phyloP scores from a whole-genome alignment of 1,284 basidiomycete species.

The Trichosporon asahii region DNA sequence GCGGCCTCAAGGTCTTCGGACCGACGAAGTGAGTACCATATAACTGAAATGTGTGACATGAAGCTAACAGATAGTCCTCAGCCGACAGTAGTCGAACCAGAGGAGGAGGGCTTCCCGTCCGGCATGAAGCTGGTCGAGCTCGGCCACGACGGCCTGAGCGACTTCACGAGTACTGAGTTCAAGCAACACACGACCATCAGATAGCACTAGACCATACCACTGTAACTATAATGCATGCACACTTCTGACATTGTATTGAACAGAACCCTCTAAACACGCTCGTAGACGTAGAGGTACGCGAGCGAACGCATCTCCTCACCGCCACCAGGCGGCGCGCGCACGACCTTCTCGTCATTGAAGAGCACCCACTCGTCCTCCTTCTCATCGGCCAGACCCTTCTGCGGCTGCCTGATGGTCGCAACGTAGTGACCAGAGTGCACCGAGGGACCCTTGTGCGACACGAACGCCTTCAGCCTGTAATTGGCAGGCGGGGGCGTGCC shows the following conservation, averaged over 20 bases:
- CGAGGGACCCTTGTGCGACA: conserved; percentile 94
- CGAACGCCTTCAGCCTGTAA: conserved; percentile 83
- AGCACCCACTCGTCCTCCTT: conserved; percentile 67
- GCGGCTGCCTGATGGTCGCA: conserved; percentile 45
- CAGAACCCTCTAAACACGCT: conserved; percentile 52
- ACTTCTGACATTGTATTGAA: conserved; percentile 5
- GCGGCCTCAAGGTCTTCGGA: conserved; percentile 81
- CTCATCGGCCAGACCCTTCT: conserved; percentile 32
- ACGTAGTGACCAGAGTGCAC: conserved; percentile 90
- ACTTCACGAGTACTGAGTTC: conserved; percentile 63
- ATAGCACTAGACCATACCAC: conserved; percentile 13
- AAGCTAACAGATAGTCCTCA: conserved; percentile 60
- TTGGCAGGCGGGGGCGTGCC: conserved; percentile 65
- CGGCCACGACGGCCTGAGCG: conserved; percentile 46
- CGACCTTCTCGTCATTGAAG: conserved; percentile 96
- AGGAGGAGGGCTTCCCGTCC: conserved; percentile 15
- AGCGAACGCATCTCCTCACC: conserved; percentile 67
- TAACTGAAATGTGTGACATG: too few relatives aligned
- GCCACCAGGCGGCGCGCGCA: conserved; percentile 63
- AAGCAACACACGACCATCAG: conserved; percentile 75
- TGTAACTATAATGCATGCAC: conserved; percentile 13
- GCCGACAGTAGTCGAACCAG: conserved; percentile 34
- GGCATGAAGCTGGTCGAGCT: conserved; percentile 35
- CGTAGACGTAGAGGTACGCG: conserved; percentile 87
- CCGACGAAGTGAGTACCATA: conserved; percentile 64